Evolutionary conservation across 2,329 filamentous ascomycete species (phyloP).

Genomic region (Grosmannia huntii): DNA sequence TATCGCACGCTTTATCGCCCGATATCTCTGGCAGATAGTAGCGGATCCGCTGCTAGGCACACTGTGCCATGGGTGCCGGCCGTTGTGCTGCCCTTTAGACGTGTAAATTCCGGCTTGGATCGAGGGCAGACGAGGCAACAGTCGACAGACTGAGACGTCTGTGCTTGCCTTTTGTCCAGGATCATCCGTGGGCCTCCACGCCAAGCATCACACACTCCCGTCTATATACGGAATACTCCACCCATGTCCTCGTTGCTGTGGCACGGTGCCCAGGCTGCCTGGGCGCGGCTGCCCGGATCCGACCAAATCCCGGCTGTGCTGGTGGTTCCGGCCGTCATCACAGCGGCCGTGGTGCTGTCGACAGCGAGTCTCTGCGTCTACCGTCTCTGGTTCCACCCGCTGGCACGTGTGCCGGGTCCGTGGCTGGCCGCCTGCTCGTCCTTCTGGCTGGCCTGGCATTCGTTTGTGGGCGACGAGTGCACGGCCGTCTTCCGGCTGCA

Average conservation of each 20-base stretch:
- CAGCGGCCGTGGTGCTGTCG: neutral
- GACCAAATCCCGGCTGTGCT: neutral
- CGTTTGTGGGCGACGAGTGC: slow-evolving; percentile 6
- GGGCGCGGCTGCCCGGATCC: neutral
- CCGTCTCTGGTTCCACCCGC: slow-evolving; percentile 25
- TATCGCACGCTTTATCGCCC: neutral
- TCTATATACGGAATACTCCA: neutral
- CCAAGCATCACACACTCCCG: neutral
- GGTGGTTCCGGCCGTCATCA: neutral
- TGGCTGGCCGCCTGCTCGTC: slow-evolving; percentile 16
- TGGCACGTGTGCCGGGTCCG: slow-evolving; percentile 20
- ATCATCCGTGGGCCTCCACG: neutral
- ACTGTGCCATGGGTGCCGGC: neutral
- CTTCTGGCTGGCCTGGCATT: slow-evolving; percentile 7
- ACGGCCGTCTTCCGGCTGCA: slow-evolving; percentile 6
- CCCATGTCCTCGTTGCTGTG: neutral
- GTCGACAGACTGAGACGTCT: neutral
- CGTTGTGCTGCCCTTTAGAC: neutral
- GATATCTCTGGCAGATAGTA: neutral
- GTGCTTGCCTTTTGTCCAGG: neutral
- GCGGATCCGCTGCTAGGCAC: neutral
- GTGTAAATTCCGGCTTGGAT: neutral
- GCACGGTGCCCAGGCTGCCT: neutral
- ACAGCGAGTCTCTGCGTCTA: slow-evolving; percentile 16
- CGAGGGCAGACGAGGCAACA: neutral